Conservation (phyloP, 225 moss, liverwort and hornwort genomes). For the Polytrichum formosum region DNA sequence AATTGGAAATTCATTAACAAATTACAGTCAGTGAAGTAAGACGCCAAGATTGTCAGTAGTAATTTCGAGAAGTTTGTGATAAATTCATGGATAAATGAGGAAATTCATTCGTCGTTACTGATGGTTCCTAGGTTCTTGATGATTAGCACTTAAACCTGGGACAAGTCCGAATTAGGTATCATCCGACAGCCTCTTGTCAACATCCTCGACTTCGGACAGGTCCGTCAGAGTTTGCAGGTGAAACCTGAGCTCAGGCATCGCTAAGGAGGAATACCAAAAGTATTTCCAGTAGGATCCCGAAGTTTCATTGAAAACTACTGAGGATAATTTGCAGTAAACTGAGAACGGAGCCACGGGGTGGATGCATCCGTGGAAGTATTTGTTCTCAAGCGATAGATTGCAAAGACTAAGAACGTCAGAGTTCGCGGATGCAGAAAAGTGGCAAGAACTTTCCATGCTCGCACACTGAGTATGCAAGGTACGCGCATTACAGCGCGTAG, state of each 20-base stretch:
- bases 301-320: constrained; percentile 6
- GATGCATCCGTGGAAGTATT: constrained; percentile 38
- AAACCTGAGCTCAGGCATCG: background rate
- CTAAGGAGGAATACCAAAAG: background rate
- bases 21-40: too few species aligned
- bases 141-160: rapidly evolving
- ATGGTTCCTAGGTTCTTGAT: background rate
- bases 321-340: constrained; percentile 55
- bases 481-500: constrained; percentile 17
- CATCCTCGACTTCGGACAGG: background rate
- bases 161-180: background rate
- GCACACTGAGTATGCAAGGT: background rate
- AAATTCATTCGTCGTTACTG: too few species aligned
- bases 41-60: too few species aligned
- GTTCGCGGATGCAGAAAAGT: constrained; percentile 19
- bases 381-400: constrained; percentile 38
- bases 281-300: too few species aligned
- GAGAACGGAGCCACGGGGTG: constrained; percentile 49
- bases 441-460: constrained; percentile 22
- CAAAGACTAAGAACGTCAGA: constrained; percentile 37
- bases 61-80: too few species aligned
- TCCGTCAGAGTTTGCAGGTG: background rate
- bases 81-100: too few species aligned
- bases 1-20: background rate
- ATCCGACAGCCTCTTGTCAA: constrained; percentile 4